These are phyloP conservation scores for Pneumocystis sp. DNA, from an alignment of 1,139 yeast genomes.

Conservation along the genomic window DNA sequence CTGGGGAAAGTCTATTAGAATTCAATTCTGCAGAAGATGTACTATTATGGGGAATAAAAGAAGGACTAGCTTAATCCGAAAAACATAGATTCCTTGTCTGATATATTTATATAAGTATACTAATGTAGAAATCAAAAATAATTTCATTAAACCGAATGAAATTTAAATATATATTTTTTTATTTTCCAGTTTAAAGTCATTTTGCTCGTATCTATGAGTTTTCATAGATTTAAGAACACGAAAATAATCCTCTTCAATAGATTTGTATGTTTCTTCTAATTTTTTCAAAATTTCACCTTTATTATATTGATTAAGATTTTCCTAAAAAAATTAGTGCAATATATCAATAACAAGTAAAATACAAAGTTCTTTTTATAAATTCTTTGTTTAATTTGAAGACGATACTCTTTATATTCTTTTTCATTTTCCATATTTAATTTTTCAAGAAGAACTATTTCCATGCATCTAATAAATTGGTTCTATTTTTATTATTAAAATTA, in stretches of 20 bases:
- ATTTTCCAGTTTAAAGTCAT: neutral
- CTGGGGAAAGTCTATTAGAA: neutral
- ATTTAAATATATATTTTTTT: neutral
- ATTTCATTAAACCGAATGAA: neutral
- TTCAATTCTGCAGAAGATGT: neutral
- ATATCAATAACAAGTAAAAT: neutral
- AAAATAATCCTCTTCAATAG: constrained; percentile 53
- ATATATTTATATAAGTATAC: neutral
- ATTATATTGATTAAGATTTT: constrained; percentile 56
- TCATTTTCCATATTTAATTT: constrained; percentile 20
- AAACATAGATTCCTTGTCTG: neutral
- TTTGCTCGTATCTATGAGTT: constrained; percentile 10
- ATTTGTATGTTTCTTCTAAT: constrained; percentile 58
- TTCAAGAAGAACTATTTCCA: constrained; percentile 59
- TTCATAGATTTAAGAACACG: constrained; percentile 34
- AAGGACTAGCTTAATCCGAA: neutral
- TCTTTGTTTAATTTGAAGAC: constrained; percentile 56
- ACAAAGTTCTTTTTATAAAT: constrained; percentile 51
- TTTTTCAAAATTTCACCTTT: constrained; percentile 47
- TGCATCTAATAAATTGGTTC: constrained; percentile 60
- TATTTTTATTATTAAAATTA: constrained; percentile 2
- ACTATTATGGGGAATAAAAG: neutral
- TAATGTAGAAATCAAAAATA: neutral
- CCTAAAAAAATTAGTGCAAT: constrained; percentile 25
- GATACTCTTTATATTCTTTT: constrained; percentile 27